These are phyloP conservation scores for Metschnikowia chrysomelidarum DNA, from an alignment of 805 yeast species.

Conservation along the genomic window DNA sequence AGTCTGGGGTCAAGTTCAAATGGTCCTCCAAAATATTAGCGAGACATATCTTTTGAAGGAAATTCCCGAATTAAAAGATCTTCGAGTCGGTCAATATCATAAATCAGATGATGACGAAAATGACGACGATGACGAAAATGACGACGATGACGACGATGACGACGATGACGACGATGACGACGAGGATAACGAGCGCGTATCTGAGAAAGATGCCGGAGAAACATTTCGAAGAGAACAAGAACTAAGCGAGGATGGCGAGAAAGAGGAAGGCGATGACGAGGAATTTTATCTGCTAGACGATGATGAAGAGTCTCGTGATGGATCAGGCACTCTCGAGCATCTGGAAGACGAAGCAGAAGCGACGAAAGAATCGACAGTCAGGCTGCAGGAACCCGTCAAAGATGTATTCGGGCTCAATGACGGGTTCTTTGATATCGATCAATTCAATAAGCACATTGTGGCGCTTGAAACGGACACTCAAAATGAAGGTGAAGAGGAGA, in stretches of 20 bases:
- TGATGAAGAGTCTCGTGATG: constrained; percentile 21
- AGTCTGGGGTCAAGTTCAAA: constrained; percentile 89
- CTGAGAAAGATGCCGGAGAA: constrained; percentile 8
- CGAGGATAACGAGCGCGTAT: constrained; percentile 14
- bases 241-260: constrained; percentile 4
- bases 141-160: constrained; percentile 22
- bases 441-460: constrained; percentile 73
- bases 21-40: constrained; percentile 76
- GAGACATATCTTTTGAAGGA: constrained; percentile 57
- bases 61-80: constrained; percentile 51
- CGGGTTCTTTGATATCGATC: constrained; percentile 80
- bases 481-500: constrained; percentile 41
- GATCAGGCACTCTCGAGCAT: constrained; percentile 12
- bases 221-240: constrained; percentile 23
- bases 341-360: constrained; percentile 21
- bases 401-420: constrained; percentile 74
- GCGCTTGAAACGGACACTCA: constrained; percentile 57
- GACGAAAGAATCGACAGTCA: constrained; percentile 10
- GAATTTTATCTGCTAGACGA: constrained; percentile 12
- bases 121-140: constrained; percentile 16
- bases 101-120: constrained; percentile 21
- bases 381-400: constrained; percentile 23
- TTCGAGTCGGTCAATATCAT: too few species aligned
- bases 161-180: constrained; percentile 22
- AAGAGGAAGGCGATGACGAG: constrained; percentile 6